Percentiles rank a stretch among this genome's conserved stretches.
These are phyloP conservation scores for Populus trichocarpa DNA, from an alignment of 441 rosid species.

Conservation along the genomic window DNA sequence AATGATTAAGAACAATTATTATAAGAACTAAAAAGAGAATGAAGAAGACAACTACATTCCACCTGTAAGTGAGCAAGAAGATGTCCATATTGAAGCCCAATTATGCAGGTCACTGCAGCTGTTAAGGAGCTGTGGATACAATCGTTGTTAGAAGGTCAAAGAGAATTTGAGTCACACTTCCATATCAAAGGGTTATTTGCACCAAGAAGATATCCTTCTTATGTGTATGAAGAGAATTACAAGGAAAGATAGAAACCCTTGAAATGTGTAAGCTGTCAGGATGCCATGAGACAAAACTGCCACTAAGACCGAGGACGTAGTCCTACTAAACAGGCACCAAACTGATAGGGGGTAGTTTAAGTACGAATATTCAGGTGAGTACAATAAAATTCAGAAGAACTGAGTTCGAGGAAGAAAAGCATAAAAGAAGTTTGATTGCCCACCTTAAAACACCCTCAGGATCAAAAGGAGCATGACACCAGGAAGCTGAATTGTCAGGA, in stretches of 20 bases:
- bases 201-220: neutral
- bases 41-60: neutral
- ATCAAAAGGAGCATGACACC: conserved; percentile 26
- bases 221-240: neutral
- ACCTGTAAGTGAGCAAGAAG: conserved; percentile 30
- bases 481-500: conserved; percentile 28
- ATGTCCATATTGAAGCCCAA: conserved; percentile 36
- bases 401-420: neutral
- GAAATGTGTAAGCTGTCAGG: neutral
- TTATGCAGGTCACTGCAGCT: conserved; percentile 28
- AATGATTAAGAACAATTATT: neutral
- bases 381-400: neutral
- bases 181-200: neutral
- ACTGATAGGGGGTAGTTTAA: neutral
- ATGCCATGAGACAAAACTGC: neutral
- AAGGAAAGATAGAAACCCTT: neutral
- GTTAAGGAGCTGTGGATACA: conserved; percentile 25
- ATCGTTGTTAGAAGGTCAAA: neutral
- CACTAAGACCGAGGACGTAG: neutral
- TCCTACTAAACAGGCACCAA: neutral
- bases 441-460: conserved; percentile 32
- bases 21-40: neutral
- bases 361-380: neutral
- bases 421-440: conserved; percentile 5
- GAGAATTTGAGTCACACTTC: neutral